These are phyloP conservation scores for Drechslerella stenobrocha DNA, from an alignment of 2,329 filamentous ascomycete genomes.

Conservation along the genomic window DNA sequence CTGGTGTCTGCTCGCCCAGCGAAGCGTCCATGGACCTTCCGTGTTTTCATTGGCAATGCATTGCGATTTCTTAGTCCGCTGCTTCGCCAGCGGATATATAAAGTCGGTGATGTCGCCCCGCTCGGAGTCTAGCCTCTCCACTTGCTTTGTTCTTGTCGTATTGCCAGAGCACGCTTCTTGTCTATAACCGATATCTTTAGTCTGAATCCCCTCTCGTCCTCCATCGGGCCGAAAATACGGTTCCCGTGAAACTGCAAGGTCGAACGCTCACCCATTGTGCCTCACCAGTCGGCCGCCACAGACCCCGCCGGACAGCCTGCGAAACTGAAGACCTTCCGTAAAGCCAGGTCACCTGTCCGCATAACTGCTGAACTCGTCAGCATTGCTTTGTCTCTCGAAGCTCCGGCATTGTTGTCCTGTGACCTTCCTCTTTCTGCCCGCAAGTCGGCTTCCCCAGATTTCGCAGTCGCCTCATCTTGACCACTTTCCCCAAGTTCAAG, in stretches of 20 bases:
- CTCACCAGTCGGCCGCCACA: too few species aligned
- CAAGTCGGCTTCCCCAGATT: slow-evolving; percentile 45
- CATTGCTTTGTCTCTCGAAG: slow-evolving; percentile 29
- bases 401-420: slow-evolving; percentile 25
- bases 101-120: slow-evolving; percentile 46
- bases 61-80: slow-evolving; percentile 1
- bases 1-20: slow-evolving; percentile 31
- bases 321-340: slow-evolving; percentile 30
- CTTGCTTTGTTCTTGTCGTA: slow-evolving; percentile 20
- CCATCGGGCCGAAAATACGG: background rate
- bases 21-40: slow-evolving; percentile 31
- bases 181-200: background rate
- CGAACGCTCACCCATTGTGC: slow-evolving; percentile 12
- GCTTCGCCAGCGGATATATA: slow-evolving; percentile 30
- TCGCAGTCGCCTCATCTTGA: slow-evolving; percentile 16
- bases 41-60: slow-evolving; percentile 22
- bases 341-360: slow-evolving; percentile 10
- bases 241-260: slow-evolving; percentile 18
- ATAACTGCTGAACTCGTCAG: slow-evolving; percentile 22
- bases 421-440: slow-evolving; percentile 44
- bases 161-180: background rate
- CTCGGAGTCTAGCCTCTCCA: slow-evolving; percentile 9
- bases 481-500: slow-evolving; percentile 27
- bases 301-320: slow-evolving; percentile 12
- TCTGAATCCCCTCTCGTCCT: background rate